Base-by-base conservation (phyloP, 192 early-diverging fungal species). In the Geranomyces variabilis region DNA sequence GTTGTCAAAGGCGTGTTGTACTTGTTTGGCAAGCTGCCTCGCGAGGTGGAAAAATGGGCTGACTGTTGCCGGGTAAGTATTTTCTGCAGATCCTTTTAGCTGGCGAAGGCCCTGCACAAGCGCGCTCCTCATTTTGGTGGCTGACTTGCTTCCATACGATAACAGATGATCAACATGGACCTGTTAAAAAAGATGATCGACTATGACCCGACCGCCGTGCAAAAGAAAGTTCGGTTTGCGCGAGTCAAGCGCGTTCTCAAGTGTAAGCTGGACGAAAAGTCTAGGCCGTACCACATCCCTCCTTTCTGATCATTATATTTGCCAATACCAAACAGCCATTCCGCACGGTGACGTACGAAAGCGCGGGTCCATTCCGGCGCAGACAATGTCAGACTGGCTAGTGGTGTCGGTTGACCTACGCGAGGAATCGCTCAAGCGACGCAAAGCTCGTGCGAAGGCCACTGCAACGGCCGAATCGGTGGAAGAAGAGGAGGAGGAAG, bases 311-410 rank as follows among this genome's bases (percentile, higher is more conserved):
- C 45, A 21, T 46, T 55, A n/a, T 44, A 31, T 21, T 36, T 68
- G 17, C 24, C 15, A 10, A 26, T 47, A 49, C 14, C 26, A 9
- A 24, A 21, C 59, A 86, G 81, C 69, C 0, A 78, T 86, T 24
- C 74, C 79, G 17, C 70, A 70, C 36, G 75, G 75, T 15, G 87
- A 86, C 34, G 75, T 84, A 24, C 77, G 76, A 48, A 79, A 83
- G 55, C 75, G 77, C 46, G 80, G 80, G 0, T 85, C 83, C 13
- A 59, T 78, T 22, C 87, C 87, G 9, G 82, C 87, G 0, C 68
- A 82, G 62, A 43, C 60, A 34, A 87, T 88, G 77, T 77, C 70
- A 56, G 83, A 85, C 33, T 88, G 87, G 87, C 74, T 86, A 0
- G 63, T 84, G 13, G 75, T 86, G 0, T 81, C 81, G 4, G 67